A percentile compares a stretch with the other conserved stretches of the same genome.
phyloP scores from a whole-genome alignment of 805 yeast species.

The Deakozyma indianensis region DNA sequence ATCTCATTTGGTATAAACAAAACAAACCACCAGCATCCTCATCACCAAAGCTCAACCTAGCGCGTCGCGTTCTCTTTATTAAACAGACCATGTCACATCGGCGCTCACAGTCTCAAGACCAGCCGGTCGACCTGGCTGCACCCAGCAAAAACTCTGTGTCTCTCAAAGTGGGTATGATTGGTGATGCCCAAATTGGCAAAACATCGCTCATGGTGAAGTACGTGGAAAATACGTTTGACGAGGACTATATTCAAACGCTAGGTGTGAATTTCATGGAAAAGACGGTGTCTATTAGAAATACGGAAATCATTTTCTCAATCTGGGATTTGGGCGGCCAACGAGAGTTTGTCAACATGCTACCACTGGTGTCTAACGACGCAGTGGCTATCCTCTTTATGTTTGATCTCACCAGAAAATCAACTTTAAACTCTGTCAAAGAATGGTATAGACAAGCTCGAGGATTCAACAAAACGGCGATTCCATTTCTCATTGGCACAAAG shows the following conservation, averaged over 20 bases:
- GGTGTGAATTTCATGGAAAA: conserved; percentile 95
- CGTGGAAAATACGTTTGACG: conserved; percentile 89
- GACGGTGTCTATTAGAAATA: conserved; percentile 66
- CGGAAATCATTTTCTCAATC: conserved; percentile 78
- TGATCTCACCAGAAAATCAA: conserved; percentile 75
- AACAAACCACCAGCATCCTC: no score
- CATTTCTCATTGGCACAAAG: conserved; percentile 84
- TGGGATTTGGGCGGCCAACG: conserved; percentile 97
- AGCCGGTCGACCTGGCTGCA: conserved; percentile 15
- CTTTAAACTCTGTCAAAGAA: conserved; percentile 76
- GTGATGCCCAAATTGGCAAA: conserved; percentile 93
- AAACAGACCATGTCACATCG: neutral
- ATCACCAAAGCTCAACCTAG: neutral
- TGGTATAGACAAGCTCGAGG: conserved; percentile 93
- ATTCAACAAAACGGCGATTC: conserved; percentile 79
- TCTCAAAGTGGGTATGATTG: conserved; percentile 79
- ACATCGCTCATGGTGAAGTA: conserved; percentile 94
- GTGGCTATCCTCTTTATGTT: conserved; percentile 83
- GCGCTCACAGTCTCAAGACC: conserved; percentile 1
- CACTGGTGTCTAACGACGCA: conserved; percentile 82
- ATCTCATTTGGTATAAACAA: neutral
- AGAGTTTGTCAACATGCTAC: conserved; percentile 90
- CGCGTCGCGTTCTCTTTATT: neutral
- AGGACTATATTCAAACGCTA: conserved; percentile 80
- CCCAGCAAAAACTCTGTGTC: conserved; percentile 19